These are phyloP conservation scores for Turritis glabra DNA, from an alignment of 345 rosid genomes.

Conservation along the genomic window DNA sequence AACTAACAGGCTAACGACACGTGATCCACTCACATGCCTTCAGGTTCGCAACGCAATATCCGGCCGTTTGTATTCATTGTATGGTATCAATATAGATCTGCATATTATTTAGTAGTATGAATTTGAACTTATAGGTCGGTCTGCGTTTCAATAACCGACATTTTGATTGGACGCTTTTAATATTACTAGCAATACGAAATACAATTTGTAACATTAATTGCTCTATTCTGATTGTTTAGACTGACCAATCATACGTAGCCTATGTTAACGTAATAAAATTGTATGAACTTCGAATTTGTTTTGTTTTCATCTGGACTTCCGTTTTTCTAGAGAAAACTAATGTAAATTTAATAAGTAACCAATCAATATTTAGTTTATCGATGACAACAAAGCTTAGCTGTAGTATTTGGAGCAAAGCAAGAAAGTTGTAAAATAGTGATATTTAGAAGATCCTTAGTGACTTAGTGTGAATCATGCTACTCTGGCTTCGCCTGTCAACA, in stretches of 20 bases:
- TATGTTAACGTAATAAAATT: not conserved
- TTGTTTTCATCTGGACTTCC: not conserved
- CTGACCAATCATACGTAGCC: not conserved
- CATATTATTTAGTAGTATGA: too few species aligned
- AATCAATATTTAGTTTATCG: not conserved
- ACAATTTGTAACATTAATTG: not conserved
- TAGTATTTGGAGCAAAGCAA: conserved; percentile 33
- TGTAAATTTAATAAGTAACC: not conserved
- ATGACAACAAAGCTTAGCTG: conserved; percentile 28
- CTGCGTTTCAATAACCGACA: not conserved
- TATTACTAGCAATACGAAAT: not conserved
- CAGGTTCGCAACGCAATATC: not conserved
- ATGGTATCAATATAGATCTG: conserved; percentile 7
- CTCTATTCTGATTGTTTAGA: not conserved
- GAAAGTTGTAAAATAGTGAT: conserved; percentile 21
- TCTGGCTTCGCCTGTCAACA: conserved; percentile 33
- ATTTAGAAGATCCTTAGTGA: not conserved
- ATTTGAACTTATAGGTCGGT: not conserved
- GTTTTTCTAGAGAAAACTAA: not conserved
- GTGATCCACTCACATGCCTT: conserved; percentile 18
- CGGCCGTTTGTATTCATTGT: conserved; percentile 19
- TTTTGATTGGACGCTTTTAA: not conserved
- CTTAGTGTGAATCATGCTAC: conserved; percentile 18
- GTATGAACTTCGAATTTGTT: not conserved
- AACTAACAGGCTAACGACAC: not conserved